These are phyloP conservation scores for Quercus mongolica DNA, from an alignment of 306 rosid genomes.

Conservation along the genomic window DNA sequence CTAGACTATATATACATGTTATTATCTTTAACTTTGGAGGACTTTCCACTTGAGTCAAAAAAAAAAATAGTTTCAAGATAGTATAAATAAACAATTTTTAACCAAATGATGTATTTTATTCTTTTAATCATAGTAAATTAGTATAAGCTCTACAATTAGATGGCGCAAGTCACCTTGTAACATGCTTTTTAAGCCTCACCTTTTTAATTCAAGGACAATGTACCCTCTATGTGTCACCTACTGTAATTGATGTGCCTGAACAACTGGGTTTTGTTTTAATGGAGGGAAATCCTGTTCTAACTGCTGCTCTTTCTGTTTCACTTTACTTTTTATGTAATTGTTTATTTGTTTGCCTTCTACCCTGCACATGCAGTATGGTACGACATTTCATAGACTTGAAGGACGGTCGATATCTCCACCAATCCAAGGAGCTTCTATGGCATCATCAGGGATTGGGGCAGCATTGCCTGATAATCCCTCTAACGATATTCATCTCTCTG, in stretches of 20 bases:
- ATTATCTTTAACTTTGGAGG: not conserved
- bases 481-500: constrained; percentile 25
- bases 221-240: not conserved
- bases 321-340: not conserved
- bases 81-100: not conserved
- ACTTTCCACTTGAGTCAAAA: not conserved
- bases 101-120: not conserved
- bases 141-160: not conserved
- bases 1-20: not conserved
- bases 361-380: constrained; percentile 21
- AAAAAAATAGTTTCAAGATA: not conserved
- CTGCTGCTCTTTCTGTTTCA: not conserved
- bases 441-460: constrained; percentile 27
- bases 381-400: constrained; percentile 34
- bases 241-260: not conserved
- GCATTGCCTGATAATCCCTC: constrained; percentile 23
- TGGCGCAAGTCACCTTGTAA: not conserved
- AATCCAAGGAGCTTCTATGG: constrained; percentile 28
- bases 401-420: constrained; percentile 27
- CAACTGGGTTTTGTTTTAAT: not conserved
- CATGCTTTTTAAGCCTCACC: not conserved
- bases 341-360: not conserved
- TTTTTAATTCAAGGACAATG: not conserved
- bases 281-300: not conserved
- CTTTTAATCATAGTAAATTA: not conserved